Evolutionary conservation across 208 protist species (phyloP).

Genomic region (Leishmania guyanensis): DNA sequence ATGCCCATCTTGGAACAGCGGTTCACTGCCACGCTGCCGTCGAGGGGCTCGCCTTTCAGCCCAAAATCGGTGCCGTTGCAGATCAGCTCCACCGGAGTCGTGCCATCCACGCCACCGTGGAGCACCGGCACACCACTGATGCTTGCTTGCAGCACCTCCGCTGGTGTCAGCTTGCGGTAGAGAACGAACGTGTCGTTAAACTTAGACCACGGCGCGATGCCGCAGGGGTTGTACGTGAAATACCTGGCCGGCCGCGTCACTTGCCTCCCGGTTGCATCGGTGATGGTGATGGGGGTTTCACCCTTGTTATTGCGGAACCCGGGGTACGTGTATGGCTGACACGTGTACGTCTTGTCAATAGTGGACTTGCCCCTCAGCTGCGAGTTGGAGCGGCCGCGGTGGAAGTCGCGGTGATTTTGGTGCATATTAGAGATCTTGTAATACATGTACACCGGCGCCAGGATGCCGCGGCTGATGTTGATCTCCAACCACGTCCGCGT

Average conservation of each 20-base stretch:
- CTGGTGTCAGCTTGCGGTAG: slow-evolving; percentile 33
- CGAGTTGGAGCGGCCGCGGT: slow-evolving; percentile 51
- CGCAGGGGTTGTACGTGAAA: slow-evolving; percentile 95
- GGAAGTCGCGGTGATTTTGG: slow-evolving; percentile 97
- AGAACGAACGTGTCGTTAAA: slow-evolving; percentile 96
- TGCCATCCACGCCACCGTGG: slow-evolving; percentile 25
- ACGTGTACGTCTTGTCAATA: slow-evolving; percentile 37
- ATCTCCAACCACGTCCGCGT: slow-evolving; percentile 69
- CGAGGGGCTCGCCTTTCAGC: slow-evolving; percentile 43
- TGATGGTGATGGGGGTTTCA: slow-evolving; percentile 27
- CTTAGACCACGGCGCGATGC: slow-evolving; percentile 93
- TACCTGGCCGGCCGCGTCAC: slow-evolving; percentile 27
- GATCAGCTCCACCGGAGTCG: slow-evolving; percentile 42
- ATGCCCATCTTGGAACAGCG: slow-evolving; percentile 84
- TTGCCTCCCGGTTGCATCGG: slow-evolving; percentile 14
- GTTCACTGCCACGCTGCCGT: slow-evolving; percentile 49
- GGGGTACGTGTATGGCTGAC: slow-evolving; percentile 59
- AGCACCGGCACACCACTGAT: slow-evolving; percentile 7
- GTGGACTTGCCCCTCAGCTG: slow-evolving; percentile 65
- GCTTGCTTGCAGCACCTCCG: slow-evolving; percentile 1
- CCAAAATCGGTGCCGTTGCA: slow-evolving; percentile 82
- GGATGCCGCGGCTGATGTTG: slow-evolving; percentile 60
- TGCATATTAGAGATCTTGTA: slow-evolving; percentile 97
- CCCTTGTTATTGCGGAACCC: slow-evolving; percentile 41
- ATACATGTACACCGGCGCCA: slow-evolving; percentile 96